Base-by-base conservation (phyloP, 768 basidiomycete species). In the Pleurotus pulmonarius region DNA sequence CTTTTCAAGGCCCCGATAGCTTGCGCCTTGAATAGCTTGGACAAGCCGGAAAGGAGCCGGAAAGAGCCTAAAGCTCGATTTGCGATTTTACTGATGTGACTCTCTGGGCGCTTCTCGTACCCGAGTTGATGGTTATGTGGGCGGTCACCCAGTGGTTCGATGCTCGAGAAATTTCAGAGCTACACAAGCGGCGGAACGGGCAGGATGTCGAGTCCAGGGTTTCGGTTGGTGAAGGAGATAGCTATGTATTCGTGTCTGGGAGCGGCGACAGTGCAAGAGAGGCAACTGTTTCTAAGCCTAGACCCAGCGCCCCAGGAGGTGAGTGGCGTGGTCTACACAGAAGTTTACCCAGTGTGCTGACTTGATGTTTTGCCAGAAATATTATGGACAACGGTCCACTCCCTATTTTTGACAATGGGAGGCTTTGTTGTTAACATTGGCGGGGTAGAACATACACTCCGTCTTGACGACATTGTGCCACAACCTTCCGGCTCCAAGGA, bases 111-210 rank as follows among this genome's bases (percentile, higher is more conserved):
- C 24, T 67, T 2, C 22, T 69, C n/a, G 60, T 64, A 18, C 65
- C 67, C 1, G 66, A 67, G 22, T 15, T 69, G 0, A 60, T 66
- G 1, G 57, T 62, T 8, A 20, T 58, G 34, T 66, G 62, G 60
- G 63, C 64, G 15, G 52, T 60, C 12, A 38, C 59, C 13, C 64
- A 69, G 46, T 63, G 65, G 60, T 2, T 60, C 15, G 46, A 55
- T 7, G 57, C 65, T 1, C 40, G 60, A 20, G n/a, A 20, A n/a
- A 20, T 20, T 13, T 43, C 41, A 43, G 20, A 43, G 20, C n/a
- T 43, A 13, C 41, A 43, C 8, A 34, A 11, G 29, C 29, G 8
- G 11, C 9, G 9, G 7, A 34, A 8, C 8, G 29, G 11, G 29
- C 20, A 13, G 20, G 41, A 43, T 20, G 13, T 43, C 9, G 41